These are phyloP conservation scores for Backusella australiensis DNA, from an alignment of 192 early-diverging fungal species.

Conservation along the genomic window DNA sequence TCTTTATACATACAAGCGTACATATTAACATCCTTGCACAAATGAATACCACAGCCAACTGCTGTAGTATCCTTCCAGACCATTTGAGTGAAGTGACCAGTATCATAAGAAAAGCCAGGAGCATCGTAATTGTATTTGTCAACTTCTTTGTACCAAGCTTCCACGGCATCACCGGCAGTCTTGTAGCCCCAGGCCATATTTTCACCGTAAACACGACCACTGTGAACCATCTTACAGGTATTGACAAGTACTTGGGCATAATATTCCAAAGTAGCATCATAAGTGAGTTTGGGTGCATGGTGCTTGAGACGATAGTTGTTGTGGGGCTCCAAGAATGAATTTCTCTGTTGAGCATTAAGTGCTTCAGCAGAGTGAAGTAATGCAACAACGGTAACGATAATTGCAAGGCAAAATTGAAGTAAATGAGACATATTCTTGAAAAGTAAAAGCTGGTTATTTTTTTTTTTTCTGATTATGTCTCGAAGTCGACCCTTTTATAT, in stretches of 20 bases:
- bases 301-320: slow-evolving; percentile 44
- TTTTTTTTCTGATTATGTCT: not conserved
- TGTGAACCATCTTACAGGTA: slow-evolving; percentile 41
- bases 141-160: slow-evolving; percentile 45
- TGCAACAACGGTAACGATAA: not conserved
- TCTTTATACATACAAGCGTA: slow-evolving; percentile 43
- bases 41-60: slow-evolving; percentile 34
- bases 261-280: slow-evolving; percentile 31
- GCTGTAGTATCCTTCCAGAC: slow-evolving; percentile 34
- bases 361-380: not conserved
- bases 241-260: slow-evolving; percentile 37
- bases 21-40: slow-evolving; percentile 25
- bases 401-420: not conserved
- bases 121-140: slow-evolving; percentile 37
- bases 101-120: slow-evolving; percentile 30
- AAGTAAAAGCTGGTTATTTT: not conserved
- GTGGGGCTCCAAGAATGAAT: slow-evolving; percentile 27
- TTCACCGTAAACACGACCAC: slow-evolving; percentile 36
- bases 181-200: slow-evolving; percentile 44
- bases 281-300: slow-evolving; percentile 34
- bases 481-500: not conserved
- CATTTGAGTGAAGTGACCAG: slow-evolving; percentile 50
- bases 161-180: slow-evolving; percentile 17
- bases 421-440: not conserved
- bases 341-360: not conserved